phyloP scores from a whole-genome alignment of 208 protist genomes.

The Wallacemonas rigidus region DNA sequence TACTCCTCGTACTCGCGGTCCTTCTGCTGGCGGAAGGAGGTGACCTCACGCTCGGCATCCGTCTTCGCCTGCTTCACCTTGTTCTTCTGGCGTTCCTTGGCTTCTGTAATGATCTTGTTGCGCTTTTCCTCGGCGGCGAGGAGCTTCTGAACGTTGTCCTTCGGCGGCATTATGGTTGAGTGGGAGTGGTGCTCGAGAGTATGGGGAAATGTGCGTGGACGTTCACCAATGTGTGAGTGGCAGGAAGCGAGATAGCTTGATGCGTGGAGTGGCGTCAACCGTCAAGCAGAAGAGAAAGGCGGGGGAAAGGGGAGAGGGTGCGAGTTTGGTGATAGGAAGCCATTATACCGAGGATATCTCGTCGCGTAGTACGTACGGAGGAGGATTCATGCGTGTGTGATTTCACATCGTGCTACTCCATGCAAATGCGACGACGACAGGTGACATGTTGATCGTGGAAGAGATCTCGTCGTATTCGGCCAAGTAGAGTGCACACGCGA shows the following conservation, averaged over 20 bases:
- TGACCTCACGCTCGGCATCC: constrained; percentile 83
- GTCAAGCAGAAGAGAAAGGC: background rate
- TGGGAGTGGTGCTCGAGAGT: background rate
- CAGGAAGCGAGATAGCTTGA: too few relatives aligned
- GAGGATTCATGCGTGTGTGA: too few relatives aligned
- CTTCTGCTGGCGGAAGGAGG: constrained; percentile 71
- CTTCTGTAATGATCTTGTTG: constrained; percentile 78
- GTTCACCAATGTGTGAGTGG: too few relatives aligned
- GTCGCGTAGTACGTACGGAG: too few relatives aligned
- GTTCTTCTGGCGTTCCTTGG: constrained; percentile 79
- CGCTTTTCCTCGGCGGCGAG: constrained; percentile 86
- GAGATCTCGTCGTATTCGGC: too few relatives aligned
- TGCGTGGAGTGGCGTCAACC: too few relatives aligned
- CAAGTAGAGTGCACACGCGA: too few relatives aligned
- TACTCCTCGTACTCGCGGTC: constrained; percentile 78
- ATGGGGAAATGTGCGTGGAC: too few relatives aligned
- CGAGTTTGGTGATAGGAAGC: background rate
- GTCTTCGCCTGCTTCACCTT: constrained; percentile 84
- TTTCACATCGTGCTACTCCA: too few relatives aligned
- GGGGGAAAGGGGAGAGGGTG: background rate
- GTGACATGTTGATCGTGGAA: too few relatives aligned
- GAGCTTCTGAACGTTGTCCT: constrained; percentile 90
- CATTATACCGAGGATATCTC: too few relatives aligned
- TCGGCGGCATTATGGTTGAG: constrained; percentile 61
- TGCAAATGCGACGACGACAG: too few relatives aligned